Percentiles rank a stretch among this genome's conserved stretches.
phyloP scores from a whole-genome alignment of 768 basidiomycete genomes.

The Mycena kentingensis region DNA sequence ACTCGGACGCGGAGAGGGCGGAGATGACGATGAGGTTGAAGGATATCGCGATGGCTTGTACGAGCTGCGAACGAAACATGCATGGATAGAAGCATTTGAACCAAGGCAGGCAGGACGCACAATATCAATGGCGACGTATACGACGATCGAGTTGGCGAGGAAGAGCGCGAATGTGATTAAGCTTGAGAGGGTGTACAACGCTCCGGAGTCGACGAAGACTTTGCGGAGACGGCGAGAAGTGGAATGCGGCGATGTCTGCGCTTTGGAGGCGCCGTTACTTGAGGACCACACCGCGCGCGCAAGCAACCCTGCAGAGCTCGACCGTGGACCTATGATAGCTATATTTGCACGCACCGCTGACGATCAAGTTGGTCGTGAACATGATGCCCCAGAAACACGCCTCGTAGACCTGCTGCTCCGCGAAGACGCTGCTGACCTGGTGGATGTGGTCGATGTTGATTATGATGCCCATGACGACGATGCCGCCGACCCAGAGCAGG shows the following conservation, averaged over 20 bases:
- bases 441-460: constrained; percentile 4
- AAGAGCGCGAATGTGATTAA: constrained; percentile 9
- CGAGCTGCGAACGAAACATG: constrained; percentile 5
- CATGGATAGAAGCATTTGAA: background rate
- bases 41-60: constrained; percentile 15
- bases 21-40: constrained; percentile 21
- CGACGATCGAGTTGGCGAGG: constrained; percentile 2
- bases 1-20: no score
- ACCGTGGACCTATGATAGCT: no score
- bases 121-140: constrained; percentile 7
- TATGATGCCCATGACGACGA: constrained; percentile 12
- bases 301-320: constrained; percentile 9
- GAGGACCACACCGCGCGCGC: no score
- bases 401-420: background rate
- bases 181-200: constrained; percentile 14
- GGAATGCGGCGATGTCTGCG: background rate
- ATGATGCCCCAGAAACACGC: constrained; percentile 15
- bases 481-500: constrained; percentile 11
- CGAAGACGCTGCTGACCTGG: constrained; percentile 6
- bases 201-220: constrained; percentile 14
- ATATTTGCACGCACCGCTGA: constrained; percentile 9
- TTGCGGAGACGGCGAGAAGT: background rate
- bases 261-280: no score
- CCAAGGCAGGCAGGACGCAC: constrained; percentile 3
- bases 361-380: constrained; percentile 13